Percentiles rank a stretch among this genome's conserved stretches.
phyloP scores from a whole-genome alignment of 2,329 filamentous ascomycete species.

The Hirsutella thompsonii region DNA sequence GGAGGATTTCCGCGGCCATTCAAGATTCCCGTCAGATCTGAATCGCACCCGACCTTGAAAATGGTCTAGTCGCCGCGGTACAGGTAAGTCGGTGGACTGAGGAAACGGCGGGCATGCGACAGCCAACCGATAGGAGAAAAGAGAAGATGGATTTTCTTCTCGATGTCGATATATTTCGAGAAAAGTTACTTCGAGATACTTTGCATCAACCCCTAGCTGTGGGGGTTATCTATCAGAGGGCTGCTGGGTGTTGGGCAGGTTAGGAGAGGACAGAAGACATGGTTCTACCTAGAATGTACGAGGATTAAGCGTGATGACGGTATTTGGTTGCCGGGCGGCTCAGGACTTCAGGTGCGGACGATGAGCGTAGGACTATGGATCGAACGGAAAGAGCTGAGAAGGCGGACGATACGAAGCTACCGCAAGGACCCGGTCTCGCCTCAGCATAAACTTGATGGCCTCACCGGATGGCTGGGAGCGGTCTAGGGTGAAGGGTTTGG shows the following conservation, averaged over 20 bases:
- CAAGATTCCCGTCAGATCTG: neutral
- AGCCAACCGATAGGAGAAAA: conserved; percentile 1
- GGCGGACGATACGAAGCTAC: neutral
- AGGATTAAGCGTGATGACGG: conserved; percentile 6
- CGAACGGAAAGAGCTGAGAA: neutral
- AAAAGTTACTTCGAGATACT: neutral
- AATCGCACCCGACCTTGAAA: conserved; percentile 8
- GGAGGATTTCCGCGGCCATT: neutral
- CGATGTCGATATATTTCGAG: conserved; percentile 1
- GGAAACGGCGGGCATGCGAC: conserved; percentile 1
- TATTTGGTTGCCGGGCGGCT: conserved; percentile 5
- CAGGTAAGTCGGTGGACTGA: conserved; percentile 4
- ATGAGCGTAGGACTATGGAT: conserved; percentile 5
- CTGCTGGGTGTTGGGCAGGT: conserved; percentile 1
- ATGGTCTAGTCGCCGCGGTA: conserved; percentile 7
- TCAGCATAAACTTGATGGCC: neutral
- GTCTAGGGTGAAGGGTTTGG: no score
- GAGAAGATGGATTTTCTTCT: neutral
- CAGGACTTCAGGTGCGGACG: conserved; percentile 4
- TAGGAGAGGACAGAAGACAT: conserved; percentile 3
- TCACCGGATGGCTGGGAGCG: no score
- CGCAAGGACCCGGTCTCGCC: conserved; percentile 20
- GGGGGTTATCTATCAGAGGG: neutral
- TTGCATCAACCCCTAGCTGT: neutral
- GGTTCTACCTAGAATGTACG: conserved; percentile 6